Conservation (phyloP, 208 protist species). For the Wallacemonas collosoma region DNA sequence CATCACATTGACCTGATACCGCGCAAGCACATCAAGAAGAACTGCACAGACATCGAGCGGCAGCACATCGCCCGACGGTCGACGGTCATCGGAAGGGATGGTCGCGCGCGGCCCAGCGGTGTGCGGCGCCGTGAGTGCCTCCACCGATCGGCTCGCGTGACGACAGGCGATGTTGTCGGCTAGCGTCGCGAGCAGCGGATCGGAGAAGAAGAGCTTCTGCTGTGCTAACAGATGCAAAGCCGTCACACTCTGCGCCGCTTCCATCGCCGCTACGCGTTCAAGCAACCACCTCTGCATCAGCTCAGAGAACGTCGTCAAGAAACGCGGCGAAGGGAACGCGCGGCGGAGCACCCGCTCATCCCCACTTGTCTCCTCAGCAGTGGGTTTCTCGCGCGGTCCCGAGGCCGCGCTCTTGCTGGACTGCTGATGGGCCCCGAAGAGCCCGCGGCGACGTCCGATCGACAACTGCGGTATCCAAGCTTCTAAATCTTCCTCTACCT, state of each 20-base stretch:
- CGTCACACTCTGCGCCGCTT: conserved; percentile 33
- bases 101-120: no score
- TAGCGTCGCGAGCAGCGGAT: conserved; percentile 59
- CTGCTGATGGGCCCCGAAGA: background rate
- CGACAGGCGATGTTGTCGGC: conserved; percentile 47
- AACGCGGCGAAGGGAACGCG: background rate
- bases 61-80: background rate
- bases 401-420: no score
- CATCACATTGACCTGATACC: conserved; percentile 35
- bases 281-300: conserved; percentile 49
- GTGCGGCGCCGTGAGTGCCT: no score
- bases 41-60: conserved; percentile 24
- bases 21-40: conserved; percentile 57
- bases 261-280: conserved; percentile 28
- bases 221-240: conserved; percentile 65
- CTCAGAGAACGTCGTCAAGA: conserved; percentile 26
- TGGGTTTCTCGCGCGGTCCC: no score
- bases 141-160: background rate
- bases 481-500: conserved; percentile 25
- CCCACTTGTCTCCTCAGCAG: no score
- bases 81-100: background rate
- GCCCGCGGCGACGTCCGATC: background rate
- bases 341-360: no score
- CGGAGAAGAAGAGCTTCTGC: conserved; percentile 44
- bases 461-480: conserved; percentile 6